A percentile compares a stretch with the other conserved stretches of the same genome.
Evolutionary conservation across 2,329 filamentous ascomycete genomes (phyloP).

Genomic region (Ophiostoma quercus): DNA sequence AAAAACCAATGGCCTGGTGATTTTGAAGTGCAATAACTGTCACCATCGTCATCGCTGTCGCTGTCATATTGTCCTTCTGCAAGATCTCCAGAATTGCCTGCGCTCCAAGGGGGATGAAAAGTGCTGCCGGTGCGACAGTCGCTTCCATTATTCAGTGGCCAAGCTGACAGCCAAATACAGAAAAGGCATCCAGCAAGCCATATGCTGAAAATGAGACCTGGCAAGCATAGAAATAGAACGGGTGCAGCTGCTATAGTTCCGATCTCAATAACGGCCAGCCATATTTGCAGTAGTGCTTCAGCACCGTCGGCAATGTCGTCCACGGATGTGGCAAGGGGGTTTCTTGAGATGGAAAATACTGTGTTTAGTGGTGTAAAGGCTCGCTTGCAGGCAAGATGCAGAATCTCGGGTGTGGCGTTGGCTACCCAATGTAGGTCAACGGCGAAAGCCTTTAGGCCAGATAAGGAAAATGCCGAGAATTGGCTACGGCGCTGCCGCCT

Average conservation of each 20-base stretch:
- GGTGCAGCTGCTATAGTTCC: slow-evolving; percentile 30
- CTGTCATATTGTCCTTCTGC: too few species aligned
- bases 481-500: slow-evolving; percentile 28
- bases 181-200: slow-evolving; percentile 31
- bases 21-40: slow-evolving; percentile 28
- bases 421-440: slow-evolving; percentile 22
- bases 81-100: too few species aligned
- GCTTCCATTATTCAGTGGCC: slow-evolving; percentile 31
- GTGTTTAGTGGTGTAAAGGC: slow-evolving; percentile 7
- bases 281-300: slow-evolving; percentile 21
- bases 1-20: slow-evolving; percentile 36
- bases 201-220: slow-evolving; percentile 31
- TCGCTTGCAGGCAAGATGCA: background rate
- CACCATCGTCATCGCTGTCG: slow-evolving; percentile 9
- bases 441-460: background rate
- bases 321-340: slow-evolving; percentile 27
- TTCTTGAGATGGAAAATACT: background rate
- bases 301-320: slow-evolving; percentile 36
- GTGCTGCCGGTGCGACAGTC: background rate
- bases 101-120: slow-evolving; percentile 21
- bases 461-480: slow-evolving; percentile 2
- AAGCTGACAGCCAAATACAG: slow-evolving; percentile 30
- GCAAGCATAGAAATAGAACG: slow-evolving; percentile 33
- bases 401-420: slow-evolving; percentile 9
- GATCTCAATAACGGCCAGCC: slow-evolving; percentile 28